Conservation (phyloP, 2,329 filamentous ascomycete species). For the Aureobasidium uvarum region DNA sequence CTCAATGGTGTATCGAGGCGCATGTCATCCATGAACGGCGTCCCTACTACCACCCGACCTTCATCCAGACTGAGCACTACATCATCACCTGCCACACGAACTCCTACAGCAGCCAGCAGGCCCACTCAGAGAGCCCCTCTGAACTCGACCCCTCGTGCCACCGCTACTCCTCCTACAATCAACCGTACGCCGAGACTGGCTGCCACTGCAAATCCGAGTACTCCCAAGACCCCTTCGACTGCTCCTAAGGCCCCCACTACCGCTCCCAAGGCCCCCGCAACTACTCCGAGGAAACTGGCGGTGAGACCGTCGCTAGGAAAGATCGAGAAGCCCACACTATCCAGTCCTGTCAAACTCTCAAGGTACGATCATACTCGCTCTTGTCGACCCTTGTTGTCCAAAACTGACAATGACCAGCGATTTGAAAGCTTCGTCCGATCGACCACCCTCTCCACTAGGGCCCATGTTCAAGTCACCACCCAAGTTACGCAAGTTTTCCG, state of each 20-base stretch:
- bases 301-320: constrained; percentile 13
- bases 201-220: background rate
- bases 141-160: constrained; percentile 1
- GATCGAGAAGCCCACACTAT: background rate
- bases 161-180: constrained; percentile 1
- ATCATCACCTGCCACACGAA: background rate
- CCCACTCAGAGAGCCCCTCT: background rate
- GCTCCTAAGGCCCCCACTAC: background rate
- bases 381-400: no score
- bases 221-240: background rate
- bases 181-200: constrained; percentile 19
- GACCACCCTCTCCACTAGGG: constrained; percentile 7
- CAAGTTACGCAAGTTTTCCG: constrained; percentile 18
- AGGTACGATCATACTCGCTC: background rate
- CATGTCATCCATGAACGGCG: constrained; percentile 23
- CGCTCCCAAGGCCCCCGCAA: background rate
- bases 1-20: constrained; percentile 25
- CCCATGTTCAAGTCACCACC: constrained; percentile 23
- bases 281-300: constrained; percentile 22
- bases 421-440: constrained; percentile 1
- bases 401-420: constrained; percentile 5
- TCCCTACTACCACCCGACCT: constrained; percentile 5
- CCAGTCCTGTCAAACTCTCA: constrained; percentile 1
- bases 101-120: constrained; percentile 1
- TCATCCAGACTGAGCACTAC: constrained; percentile 13